phyloP scores from a whole-genome alignment of 2,329 filamentous ascomycete species.

The Penicillium oxalicum region DNA sequence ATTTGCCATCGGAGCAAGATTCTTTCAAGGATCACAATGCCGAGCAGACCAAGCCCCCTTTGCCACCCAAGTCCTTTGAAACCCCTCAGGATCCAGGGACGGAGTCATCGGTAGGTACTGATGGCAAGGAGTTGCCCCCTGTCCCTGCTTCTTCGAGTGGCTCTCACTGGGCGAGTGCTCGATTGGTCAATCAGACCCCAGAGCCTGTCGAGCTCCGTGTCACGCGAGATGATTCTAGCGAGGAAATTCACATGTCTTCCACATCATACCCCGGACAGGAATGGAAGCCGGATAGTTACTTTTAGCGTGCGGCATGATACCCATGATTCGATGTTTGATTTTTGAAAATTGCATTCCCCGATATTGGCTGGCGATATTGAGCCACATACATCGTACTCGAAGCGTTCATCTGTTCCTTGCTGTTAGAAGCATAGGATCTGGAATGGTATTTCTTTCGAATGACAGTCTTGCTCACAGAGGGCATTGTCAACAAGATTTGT shows the following conservation, averaged over 20 bases:
- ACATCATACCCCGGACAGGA: conserved; percentile 46
- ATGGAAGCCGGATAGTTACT: conserved; percentile 34
- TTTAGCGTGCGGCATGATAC: not conserved
- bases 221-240: conserved; percentile 35
- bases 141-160: conserved; percentile 10
- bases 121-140: conserved; percentile 4
- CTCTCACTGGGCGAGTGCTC: conserved; percentile 19
- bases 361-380: too few relatives aligned
- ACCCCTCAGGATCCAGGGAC: too few relatives aligned
- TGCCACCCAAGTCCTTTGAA: not conserved
- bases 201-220: conserved; percentile 33
- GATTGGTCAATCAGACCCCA: conserved; percentile 18
- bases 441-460: too few relatives aligned
- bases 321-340: not conserved
- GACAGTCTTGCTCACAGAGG: too few relatives aligned
- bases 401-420: too few relatives aligned
- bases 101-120: too few relatives aligned
- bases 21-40: not conserved
- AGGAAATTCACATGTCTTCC: conserved; percentile 45
- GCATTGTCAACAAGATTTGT: too few relatives aligned
- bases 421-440: too few relatives aligned
- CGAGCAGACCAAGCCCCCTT: not conserved
- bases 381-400: too few relatives aligned
- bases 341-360: not conserved
- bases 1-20: not conserved